Base-by-base conservation (phyloP, 768 basidiomycete genomes). In the Austroboletus eburneus region DNA sequence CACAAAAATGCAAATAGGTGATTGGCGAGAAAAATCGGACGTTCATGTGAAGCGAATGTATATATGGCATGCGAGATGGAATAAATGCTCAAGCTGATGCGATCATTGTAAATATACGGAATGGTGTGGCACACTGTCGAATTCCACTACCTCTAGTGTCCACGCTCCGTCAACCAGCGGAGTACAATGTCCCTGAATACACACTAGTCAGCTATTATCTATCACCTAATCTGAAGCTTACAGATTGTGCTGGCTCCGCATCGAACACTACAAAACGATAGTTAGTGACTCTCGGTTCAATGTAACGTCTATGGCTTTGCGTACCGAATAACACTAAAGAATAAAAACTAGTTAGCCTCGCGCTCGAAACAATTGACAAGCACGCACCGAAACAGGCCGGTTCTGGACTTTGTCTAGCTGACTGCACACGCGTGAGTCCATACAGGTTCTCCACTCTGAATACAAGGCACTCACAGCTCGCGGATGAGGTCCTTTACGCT, bases 231-330 rank as follows among this genome's bases (percentile, higher is more conserved):
- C 3, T 17, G 9, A 22, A 27, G 64, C 87, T 45, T 56, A 88
- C 85, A 96, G 70, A 62, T 96, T 96, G 65, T 96, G 91, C 65
- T 90, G 87, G 59, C 84, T 93, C 68, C 93, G 94, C 86, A 95
- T 94, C 3, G 91, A 96, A 64, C 92, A 95, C 93, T 96, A 56
- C 1, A 39, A 38, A 20, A 39, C 13, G 20, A 29, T 30, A 25
- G 21, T 51, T 35, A 46, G 50, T 20, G 14, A 37, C 5, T 29
- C 25, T 7, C 9, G 41, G 39, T 37, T 29, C 29, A 25, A 42
- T n/a, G 20, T 34, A 14, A 14, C 30, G 22, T 2, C 32, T 25
- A 27, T 9, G 5, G 9, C 4, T 21, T 43, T 25, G 56, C 81
- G 48, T 67, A 89, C 87, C 52, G 87, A 90, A 61, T 90, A 91